Percentiles rank a stretch among this genome's conserved stretches.
These are phyloP conservation scores for Scleroderma citrinum DNA, from an alignment of 768 basidiomycete species.

Conservation along the genomic window DNA sequence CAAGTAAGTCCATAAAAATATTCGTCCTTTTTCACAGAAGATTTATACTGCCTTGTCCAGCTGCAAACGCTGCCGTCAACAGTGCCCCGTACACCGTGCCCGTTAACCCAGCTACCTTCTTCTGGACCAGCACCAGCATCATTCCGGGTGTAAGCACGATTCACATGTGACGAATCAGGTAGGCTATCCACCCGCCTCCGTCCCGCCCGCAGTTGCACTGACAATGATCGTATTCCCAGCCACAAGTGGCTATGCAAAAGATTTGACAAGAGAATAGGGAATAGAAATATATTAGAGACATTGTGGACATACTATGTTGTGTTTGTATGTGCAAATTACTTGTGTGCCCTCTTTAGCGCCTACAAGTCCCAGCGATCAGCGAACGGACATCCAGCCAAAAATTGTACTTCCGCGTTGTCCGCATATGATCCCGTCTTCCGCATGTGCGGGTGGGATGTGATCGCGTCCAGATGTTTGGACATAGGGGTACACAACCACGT, in stretches of 20 bases:
- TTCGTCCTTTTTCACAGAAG: background rate
- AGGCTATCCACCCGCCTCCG: background rate
- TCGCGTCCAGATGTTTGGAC: background rate
- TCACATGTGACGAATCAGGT: constrained; percentile 3
- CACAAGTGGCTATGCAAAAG: background rate
- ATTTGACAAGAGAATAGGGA: no score
- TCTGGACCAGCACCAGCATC: constrained; percentile 6
- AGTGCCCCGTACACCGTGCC: constrained; percentile 2
- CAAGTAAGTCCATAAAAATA: background rate
- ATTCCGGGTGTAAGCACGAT: constrained; percentile 6
- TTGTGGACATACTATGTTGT: background rate
- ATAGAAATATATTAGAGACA: background rate
- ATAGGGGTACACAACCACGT: background rate
- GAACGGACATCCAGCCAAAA: background rate
- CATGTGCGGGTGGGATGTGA: background rate
- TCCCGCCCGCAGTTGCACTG: background rate
- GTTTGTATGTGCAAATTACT: background rate
- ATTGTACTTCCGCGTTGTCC: background rate
- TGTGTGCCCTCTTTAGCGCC: background rate
- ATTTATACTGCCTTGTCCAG: background rate
- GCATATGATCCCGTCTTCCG: background rate
- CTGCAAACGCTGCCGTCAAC: constrained; percentile 1
- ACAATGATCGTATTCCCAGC: background rate
- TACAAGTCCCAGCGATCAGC: background rate
- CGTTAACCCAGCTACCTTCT: constrained; percentile 4